A percentile compares a stretch with the other conserved stretches of the same genome.
Conservation (phyloP, 306 rosid species). For the Prunus armeniaca region DNA sequence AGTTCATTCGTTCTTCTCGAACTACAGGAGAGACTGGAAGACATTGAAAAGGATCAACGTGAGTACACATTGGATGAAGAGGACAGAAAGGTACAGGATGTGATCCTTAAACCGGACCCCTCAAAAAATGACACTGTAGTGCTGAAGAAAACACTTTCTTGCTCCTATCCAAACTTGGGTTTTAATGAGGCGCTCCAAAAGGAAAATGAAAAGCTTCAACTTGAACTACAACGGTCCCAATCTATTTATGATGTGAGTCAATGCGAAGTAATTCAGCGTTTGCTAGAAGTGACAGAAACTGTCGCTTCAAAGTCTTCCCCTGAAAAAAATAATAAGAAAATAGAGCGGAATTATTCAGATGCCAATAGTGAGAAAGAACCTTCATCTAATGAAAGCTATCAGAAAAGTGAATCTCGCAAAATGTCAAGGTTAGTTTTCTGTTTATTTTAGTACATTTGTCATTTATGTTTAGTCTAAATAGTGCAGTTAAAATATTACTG, state of each 20-base stretch:
- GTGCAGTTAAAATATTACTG: neutral
- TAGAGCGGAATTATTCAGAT: conserved; percentile 48
- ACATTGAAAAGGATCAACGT: conserved; percentile 83
- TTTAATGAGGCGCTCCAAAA: conserved; percentile 73
- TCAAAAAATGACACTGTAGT: conserved; percentile 57
- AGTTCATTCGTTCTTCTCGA: conserved; percentile 16
- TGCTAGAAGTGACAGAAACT: conserved; percentile 79
- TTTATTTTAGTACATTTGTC: neutral
- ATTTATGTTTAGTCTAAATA: neutral
- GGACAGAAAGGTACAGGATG: conserved; percentile 77
- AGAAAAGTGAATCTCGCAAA: conserved; percentile 38
- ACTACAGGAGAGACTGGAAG: conserved; percentile 84
- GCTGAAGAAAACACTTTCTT: conserved; percentile 90
- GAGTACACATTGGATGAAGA: conserved; percentile 98
- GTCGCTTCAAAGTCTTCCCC: conserved; percentile 58
- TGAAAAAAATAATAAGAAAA: conserved; percentile 56
- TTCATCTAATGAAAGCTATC: conserved; percentile 56
- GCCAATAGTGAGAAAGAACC: conserved; percentile 41
- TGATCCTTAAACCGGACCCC: conserved; percentile 88
- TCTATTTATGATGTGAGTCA: conserved; percentile 72
- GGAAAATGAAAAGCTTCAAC: conserved; percentile 90
- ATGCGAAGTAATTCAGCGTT: conserved; percentile 91
- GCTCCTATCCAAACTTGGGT: conserved; percentile 86
- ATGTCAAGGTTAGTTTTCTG: conserved; percentile 51
- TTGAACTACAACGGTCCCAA: conserved; percentile 88